Conservation (phyloP, 2,329 filamentous ascomycete species). For the Aureobasidium sp. region DNA sequence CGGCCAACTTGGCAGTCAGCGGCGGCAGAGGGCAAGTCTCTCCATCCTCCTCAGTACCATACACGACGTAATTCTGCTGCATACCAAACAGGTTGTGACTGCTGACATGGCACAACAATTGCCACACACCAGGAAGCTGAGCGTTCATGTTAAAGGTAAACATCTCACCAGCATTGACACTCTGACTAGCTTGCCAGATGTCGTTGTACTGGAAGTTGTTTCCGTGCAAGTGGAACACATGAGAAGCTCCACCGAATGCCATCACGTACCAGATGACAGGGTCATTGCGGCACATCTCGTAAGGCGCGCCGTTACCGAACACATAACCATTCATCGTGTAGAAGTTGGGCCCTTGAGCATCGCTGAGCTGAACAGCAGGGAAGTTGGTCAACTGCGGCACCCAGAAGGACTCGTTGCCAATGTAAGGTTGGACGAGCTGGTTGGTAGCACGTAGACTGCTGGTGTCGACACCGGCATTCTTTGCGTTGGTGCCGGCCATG, state of each 20-base stretch:
- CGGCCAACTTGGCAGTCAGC: conserved; percentile 14
- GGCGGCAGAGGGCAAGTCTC: conserved; percentile 20
- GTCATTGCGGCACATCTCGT: conserved; percentile 27
- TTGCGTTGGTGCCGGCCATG: conserved; percentile 21
- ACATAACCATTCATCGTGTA: conserved; percentile 26
- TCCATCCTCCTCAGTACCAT: conserved; percentile 1
- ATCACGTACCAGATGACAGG: conserved; percentile 29
- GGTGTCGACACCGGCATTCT: not conserved
- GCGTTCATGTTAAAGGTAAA: conserved; percentile 26
- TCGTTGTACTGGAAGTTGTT: conserved; percentile 22
- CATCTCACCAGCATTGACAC: conserved; percentile 24
- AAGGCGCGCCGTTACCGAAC: conserved; percentile 25
- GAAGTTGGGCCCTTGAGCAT: conserved; percentile 21
- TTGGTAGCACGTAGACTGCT: not conserved
- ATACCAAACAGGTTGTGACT: conserved; percentile 22
- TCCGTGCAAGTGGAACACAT: conserved; percentile 28
- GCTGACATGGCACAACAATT: conserved; percentile 24
- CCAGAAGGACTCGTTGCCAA: conserved; percentile 21
- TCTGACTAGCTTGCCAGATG: conserved; percentile 14
- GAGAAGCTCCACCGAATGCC: conserved; percentile 22
- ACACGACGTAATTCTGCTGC: conserved; percentile 22
- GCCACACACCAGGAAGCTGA: conserved; percentile 22
- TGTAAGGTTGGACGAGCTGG: conserved; percentile 13
- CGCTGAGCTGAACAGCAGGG: conserved; percentile 14
- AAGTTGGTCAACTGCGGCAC: conserved; percentile 22